Evolutionary conservation across 2,329 filamentous ascomycete genomes (phyloP).

Genomic region (Ophiostoma sp.): DNA sequence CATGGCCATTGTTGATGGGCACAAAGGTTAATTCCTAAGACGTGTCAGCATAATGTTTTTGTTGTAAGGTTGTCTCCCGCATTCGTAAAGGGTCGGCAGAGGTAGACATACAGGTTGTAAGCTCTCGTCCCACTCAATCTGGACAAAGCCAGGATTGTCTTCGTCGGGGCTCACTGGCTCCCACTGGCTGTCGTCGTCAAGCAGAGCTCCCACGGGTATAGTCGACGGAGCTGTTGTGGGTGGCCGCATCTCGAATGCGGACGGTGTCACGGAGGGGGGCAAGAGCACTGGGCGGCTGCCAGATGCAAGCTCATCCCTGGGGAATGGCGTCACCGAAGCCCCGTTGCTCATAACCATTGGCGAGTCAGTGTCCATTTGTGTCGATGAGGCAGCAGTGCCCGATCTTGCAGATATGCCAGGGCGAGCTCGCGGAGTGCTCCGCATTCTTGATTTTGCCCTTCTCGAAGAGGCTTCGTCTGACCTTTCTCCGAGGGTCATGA

Average conservation of each 20-base stretch:
- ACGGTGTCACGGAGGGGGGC: constrained; percentile 32
- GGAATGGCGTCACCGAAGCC: not conserved
- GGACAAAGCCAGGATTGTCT: constrained; percentile 60
- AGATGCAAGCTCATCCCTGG: not conserved
- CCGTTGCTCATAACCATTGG: constrained; percentile 16
- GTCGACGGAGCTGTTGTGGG: constrained; percentile 45
- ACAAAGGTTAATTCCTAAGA: constrained; percentile 31
- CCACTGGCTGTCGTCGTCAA: constrained; percentile 65
- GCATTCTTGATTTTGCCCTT: constrained; percentile 22
- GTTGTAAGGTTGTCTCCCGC: too few relatives aligned
- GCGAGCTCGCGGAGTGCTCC: not conserved
- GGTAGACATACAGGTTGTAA: constrained; percentile 48
- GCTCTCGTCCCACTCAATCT: constrained; percentile 69
- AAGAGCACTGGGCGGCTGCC: not conserved
- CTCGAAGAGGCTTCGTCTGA: constrained; percentile 37
- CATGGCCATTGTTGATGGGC: constrained; percentile 40
- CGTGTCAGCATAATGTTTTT: not conserved
- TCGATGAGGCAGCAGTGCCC: not conserved
- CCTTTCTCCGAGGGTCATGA: constrained; percentile 74
- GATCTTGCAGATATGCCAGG: not conserved
- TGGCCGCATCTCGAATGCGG: constrained; percentile 35
- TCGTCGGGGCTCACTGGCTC: constrained; percentile 59
- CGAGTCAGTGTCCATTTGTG: constrained; percentile 14
- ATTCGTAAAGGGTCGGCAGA: not conserved
- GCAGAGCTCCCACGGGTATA: constrained; percentile 61